These are phyloP conservation scores for Paramyrothecium sp. DNA, from an alignment of 2,329 filamentous ascomycete genomes.

Conservation along the genomic window DNA sequence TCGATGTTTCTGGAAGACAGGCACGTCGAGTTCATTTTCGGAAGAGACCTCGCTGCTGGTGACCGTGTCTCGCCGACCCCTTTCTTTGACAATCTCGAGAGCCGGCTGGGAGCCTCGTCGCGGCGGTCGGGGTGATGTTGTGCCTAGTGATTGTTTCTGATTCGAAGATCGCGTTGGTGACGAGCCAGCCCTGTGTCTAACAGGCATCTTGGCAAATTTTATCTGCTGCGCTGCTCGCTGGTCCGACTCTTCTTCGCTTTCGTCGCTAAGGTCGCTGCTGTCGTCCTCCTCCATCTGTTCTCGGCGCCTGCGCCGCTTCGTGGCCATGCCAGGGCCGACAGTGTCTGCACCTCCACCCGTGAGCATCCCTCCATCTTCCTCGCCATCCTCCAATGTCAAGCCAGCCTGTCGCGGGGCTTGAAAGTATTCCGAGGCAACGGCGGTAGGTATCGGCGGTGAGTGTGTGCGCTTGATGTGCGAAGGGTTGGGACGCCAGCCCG, in stretches of 20 bases:
- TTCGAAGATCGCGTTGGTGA: conserved; percentile 75
- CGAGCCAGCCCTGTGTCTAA: conserved; percentile 81
- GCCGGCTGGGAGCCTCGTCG: conserved; percentile 71
- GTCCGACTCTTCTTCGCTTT: conserved; percentile 77
- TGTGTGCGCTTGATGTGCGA: conserved; percentile 79
- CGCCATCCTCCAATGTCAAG: conserved; percentile 66
- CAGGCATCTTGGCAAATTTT: conserved; percentile 93
- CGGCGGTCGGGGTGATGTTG: conserved; percentile 45
- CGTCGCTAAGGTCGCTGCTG: conserved; percentile 81
- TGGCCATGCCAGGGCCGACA: conserved; percentile 64
- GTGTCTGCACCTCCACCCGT: conserved; percentile 67
- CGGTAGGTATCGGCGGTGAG: conserved; percentile 82
- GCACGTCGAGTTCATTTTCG: conserved; percentile 73
- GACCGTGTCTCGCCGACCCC: conserved; percentile 70
- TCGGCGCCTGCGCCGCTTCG: conserved; percentile 62
- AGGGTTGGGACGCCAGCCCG: conserved; percentile 74
- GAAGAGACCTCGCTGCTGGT: conserved; percentile 83
- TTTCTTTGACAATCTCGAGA: conserved; percentile 67
- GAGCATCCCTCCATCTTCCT: conserved; percentile 71
- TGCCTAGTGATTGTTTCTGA: conserved; percentile 49
- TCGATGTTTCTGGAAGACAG: conserved; percentile 61
- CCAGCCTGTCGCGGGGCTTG: conserved; percentile 65
- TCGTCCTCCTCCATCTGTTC: conserved; percentile 83
- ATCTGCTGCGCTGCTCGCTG: conserved; percentile 83
- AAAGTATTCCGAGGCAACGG: conserved; percentile 81